A percentile compares a stretch with the other conserved stretches of the same genome.
phyloP scores from a whole-genome alignment of 2,329 filamentous ascomycete species.

The Delphinella strobiligena region DNA sequence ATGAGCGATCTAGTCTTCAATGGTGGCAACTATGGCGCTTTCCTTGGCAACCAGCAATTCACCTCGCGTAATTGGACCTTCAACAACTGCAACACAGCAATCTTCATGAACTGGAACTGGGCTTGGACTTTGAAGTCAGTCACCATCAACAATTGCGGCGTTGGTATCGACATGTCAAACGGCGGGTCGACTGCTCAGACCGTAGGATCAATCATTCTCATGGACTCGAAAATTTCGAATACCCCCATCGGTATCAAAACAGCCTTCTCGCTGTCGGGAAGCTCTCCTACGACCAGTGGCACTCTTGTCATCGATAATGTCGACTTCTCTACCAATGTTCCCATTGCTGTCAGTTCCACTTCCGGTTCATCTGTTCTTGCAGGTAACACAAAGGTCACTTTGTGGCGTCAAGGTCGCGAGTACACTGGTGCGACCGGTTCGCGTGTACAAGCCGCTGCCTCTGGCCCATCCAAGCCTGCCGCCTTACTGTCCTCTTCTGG shows the following conservation, averaged over 20 bases:
- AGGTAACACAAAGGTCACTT: conserved; percentile 56
- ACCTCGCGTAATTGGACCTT: conserved; percentile 39
- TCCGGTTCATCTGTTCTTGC: conserved; percentile 51
- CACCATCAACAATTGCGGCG: conserved; percentile 33
- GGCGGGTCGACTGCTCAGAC: conserved; percentile 44
- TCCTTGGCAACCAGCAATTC: conserved; percentile 54
- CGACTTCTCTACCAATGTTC: conserved; percentile 57
- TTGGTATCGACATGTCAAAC: conserved; percentile 39
- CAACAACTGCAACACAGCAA: conserved; percentile 36
- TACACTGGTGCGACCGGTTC: conserved; percentile 45
- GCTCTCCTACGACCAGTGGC: conserved; percentile 58
- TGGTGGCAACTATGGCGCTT: conserved; percentile 48
- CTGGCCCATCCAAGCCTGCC: conserved; percentile 49
- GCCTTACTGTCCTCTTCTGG: conserved; percentile 53
- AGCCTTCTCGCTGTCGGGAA: conserved; percentile 54
- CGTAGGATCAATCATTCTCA: conserved; percentile 72
- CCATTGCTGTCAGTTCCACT: conserved; percentile 49
- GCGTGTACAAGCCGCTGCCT: conserved; percentile 43
- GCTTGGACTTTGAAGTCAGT: conserved; percentile 37
- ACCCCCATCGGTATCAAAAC: conserved; percentile 68
- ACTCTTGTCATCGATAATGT: conserved; percentile 82
- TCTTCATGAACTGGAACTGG: conserved; percentile 46
- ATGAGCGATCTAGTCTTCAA: conserved; percentile 48
- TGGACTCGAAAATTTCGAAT: conserved; percentile 69
- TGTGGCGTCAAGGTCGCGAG: conserved; percentile 69